Evolutionary conservation across 2,329 filamentous ascomycete genomes (phyloP), one percentile per base, ranked within the genome.

Genomic region (Hymenoscyphus fraxineus): DNA sequence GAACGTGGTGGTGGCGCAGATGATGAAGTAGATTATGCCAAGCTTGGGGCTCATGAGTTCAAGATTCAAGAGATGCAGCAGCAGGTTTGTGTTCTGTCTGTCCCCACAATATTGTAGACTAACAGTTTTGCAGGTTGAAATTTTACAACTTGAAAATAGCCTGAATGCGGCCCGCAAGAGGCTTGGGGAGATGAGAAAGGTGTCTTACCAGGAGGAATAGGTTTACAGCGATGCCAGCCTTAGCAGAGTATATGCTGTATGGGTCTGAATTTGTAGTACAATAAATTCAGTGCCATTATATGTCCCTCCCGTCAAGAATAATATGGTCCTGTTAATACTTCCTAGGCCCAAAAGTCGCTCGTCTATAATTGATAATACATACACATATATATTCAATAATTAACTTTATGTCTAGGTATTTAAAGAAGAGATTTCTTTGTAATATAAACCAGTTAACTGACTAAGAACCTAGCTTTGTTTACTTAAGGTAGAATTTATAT

Each of bases 11-110:
- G 85, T 67, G 92, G 92, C 56, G 84, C 85, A 67, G 92, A 92
- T 55, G 92, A 94, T 41, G 93, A 97, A 62, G 87, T 96, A 27
- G 95, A 99, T 77, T 99, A 98, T 78, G 83, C 85, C 55, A 91
- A 93, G 80, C 81, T 99, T 58, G 93, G 91, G 67, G 88, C 90
- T 39, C 94, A 97, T 78, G 95, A 99, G 80, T 98, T 99, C 83
- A 99, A 99, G 84, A 93, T 97, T 60, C 86, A 90, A 72, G 93
- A 99, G 81, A 99, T 99, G 95, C 95, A 99, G 81, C 95, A 99
- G 76, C 95, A 99, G 91, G 93, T 97, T 83, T 73, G 85, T 83
- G 56, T 19, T 64, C 61, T 55, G 41, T 56, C 51, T 31, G 19
- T 41, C 47, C 63, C 56, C 35, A 31, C 47, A 22, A 9, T 47